phyloP scores from a whole-genome alignment of 2,329 filamentous ascomycete genomes.

The Xylariaceae sp. region DNA sequence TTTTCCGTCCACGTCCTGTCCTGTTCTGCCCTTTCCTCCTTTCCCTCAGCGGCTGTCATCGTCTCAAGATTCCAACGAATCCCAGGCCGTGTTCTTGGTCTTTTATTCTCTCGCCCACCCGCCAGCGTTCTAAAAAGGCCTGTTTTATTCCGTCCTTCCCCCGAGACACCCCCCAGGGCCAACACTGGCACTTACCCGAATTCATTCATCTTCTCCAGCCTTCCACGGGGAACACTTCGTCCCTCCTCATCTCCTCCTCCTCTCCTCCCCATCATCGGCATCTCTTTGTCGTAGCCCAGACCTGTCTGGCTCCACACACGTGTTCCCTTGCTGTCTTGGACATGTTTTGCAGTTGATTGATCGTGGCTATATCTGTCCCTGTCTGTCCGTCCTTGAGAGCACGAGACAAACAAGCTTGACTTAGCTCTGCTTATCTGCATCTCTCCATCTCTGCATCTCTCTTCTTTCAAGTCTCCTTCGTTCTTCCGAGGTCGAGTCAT shows the following conservation, averaged over 20 bases:
- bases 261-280: slow-evolving; percentile 13
- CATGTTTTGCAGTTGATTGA: slow-evolving; percentile 13
- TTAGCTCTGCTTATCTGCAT: not conserved
- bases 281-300: slow-evolving; percentile 9
- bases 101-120: slow-evolving; percentile 4
- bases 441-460: not conserved
- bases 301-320: slow-evolving; percentile 1
- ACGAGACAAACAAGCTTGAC: slow-evolving; percentile 9
- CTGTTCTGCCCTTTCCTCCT: slow-evolving; percentile 11
- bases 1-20: not conserved
- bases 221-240: not conserved
- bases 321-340: slow-evolving; percentile 13
- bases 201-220: not conserved
- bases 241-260: not conserved
- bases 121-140: slow-evolving; percentile 7
- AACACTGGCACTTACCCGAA: not conserved
- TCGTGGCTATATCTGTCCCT: slow-evolving; percentile 19
- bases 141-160: slow-evolving; percentile 11
- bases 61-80: slow-evolving; percentile 1
- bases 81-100: slow-evolving; percentile 12
- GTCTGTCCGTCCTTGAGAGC: slow-evolving; percentile 8
- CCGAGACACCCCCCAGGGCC: not conserved
- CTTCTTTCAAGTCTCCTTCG: slow-evolving; percentile 7
- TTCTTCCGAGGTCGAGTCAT: slow-evolving; percentile 21
- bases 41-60: slow-evolving; percentile 2